Conservation (phyloP, 495 filamentous ascomycete genomes). For the Aspergillus haitiensis region DNA sequence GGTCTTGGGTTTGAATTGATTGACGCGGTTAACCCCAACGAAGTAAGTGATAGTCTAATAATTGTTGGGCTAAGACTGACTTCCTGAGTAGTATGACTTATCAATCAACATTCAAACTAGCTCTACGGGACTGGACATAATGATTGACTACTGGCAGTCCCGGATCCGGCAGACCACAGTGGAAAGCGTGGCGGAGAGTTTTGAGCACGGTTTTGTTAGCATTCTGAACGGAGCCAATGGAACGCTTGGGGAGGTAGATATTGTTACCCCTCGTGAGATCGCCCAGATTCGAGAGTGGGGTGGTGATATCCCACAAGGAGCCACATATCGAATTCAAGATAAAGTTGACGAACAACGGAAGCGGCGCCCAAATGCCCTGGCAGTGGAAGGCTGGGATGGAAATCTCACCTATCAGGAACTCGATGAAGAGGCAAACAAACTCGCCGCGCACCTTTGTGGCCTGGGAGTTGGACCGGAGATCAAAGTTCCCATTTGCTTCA, state of each 20-base stretch:
- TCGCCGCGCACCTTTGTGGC: constrained; percentile 32
- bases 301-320: constrained; percentile 7
- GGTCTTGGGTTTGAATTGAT: constrained; percentile 10
- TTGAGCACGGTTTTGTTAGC: constrained; percentile 12
- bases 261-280: constrained; percentile 6
- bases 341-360: constrained; percentile 11
- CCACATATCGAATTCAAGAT: constrained; percentile 14
- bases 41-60: not conserved
- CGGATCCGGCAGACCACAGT: constrained; percentile 7
- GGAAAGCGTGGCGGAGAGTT: constrained; percentile 9
- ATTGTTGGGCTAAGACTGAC: not conserved
- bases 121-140: not conserved
- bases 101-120: constrained; percentile 11
- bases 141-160: constrained; percentile 18
- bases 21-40: constrained; percentile 16
- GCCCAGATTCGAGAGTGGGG: constrained; percentile 13
- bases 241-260: constrained; percentile 6
- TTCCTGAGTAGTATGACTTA: constrained; percentile 8
- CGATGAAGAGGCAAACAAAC: constrained; percentile 15
- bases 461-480: constrained; percentile 27
- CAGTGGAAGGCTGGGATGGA: constrained; percentile 16
- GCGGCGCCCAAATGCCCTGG: constrained; percentile 9
- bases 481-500: constrained; percentile 30
- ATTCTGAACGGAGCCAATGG: not conserved
- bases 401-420: constrained; percentile 19